Evolutionary conservation across 1,139 yeast species (phyloP), one percentile per base, ranked within the genome.

Genomic region (Groenewaldozyma auringiensis): DNA sequence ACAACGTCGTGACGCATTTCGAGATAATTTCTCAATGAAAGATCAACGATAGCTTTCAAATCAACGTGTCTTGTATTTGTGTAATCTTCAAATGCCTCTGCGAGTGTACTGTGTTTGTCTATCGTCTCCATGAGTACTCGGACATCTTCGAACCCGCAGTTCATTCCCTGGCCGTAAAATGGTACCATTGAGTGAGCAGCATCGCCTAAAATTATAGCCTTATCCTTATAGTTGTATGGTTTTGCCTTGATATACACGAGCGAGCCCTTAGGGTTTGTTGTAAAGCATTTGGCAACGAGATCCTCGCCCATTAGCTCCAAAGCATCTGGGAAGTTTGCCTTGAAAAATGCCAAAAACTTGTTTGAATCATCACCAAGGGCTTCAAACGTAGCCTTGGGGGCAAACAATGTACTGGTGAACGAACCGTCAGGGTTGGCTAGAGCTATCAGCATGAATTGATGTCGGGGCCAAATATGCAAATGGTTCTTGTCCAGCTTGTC

Each of bases 151-250:
- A 89, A 83, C 1, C 97, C 97, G 60, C 96, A 86, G 62, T 89
- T 89, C 94, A 89, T 83, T 2, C 97, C 97, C 63, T 89, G 97
- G 4, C 96, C 96, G 58, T 88, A 89, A 61, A 89, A 89, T 13
- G 97, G 97, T 3, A 89, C 96, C 96, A 88, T 88, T 14, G 94
- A 81, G 64, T 89, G 97, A 0, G 96, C 95, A 1, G 96, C 95
- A 63, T 89, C 96, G 2, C 96, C 96, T 32, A 89, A 68, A 3
- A 89, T 67, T 13, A 89, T 69, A 14, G 81, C 81, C 49, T 76
- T 75, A 35, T 82, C 88, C 37, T 69, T 66, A 31, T 71, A 75
- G 57, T 86, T 79, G 64, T 86, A 88, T 1, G 94, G 89, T 46
- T 68, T 69, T 50, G 87, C 82, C 46, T 64, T 65, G 38, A 69